Evolutionary conservation across 2,329 filamentous ascomycete genomes (phyloP).

Genomic region (Trichoderma koningiopsis): DNA sequence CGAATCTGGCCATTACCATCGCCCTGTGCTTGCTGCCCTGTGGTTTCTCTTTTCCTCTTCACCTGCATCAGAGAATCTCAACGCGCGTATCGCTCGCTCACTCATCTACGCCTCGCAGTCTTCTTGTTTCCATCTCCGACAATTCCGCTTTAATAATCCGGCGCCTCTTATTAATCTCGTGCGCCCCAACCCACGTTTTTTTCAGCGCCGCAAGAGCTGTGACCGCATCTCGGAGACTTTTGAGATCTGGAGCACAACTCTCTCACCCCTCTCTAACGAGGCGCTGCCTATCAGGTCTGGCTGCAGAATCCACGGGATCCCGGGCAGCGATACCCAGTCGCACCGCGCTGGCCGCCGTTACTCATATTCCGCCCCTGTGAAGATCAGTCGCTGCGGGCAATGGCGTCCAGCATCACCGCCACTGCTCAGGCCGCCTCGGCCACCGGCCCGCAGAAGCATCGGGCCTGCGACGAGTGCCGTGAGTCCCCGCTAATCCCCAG

Average conservation of each 20-base stretch:
- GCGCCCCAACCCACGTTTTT: constrained; percentile 15
- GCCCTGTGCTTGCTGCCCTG: not conserved
- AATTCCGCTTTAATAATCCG: not conserved
- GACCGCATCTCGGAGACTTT: constrained; percentile 21
- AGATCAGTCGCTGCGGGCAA: constrained; percentile 18
- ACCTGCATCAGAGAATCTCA: constrained; percentile 7
- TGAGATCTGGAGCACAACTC: not conserved
- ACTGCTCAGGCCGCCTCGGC: constrained; percentile 24
- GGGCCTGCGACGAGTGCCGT: constrained; percentile 70
- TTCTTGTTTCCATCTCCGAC: not conserved
- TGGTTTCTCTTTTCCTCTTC: not conserved
- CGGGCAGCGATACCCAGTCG: constrained; percentile 1
- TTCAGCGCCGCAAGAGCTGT: not conserved
- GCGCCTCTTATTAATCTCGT: not conserved
- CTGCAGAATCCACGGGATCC: not conserved
- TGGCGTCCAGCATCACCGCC: constrained; percentile 29
- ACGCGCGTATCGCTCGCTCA: not conserved
- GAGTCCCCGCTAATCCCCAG: constrained; percentile 36
- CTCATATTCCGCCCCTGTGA: not conserved
- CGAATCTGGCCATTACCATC: not conserved
- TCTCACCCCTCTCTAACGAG: not conserved
- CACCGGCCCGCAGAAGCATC: constrained; percentile 47
- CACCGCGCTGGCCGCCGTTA: not conserved
- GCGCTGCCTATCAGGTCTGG: constrained; percentile 14
- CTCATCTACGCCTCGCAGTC: not conserved